These are phyloP conservation scores for Gracilaria domingensis DNA, from an alignment of 23 red algal genomes.

Conservation along the genomic window DNA sequence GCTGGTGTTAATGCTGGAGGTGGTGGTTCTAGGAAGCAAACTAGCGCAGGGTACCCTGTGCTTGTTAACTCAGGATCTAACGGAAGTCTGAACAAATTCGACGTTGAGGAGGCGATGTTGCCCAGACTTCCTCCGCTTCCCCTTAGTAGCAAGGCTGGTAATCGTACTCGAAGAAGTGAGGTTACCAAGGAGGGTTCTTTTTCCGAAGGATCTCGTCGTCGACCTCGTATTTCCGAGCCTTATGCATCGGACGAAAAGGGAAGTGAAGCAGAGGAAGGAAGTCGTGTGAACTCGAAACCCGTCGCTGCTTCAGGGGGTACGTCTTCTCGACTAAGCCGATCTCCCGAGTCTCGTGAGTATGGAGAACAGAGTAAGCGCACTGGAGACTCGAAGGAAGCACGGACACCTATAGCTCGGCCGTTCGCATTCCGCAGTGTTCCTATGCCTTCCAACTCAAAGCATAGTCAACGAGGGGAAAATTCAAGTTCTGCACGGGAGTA, in stretches of 20 bases:
- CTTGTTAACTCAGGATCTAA: constrained; percentile 22
- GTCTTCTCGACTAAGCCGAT: constrained; percentile 1
- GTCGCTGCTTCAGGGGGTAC: not conserved
- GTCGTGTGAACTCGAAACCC: not conserved
- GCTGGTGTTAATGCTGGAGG: not conserved
- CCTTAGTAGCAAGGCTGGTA: constrained; percentile 4
- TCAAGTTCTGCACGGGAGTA: constrained; percentile 13
- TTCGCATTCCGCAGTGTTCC: constrained; percentile 27
- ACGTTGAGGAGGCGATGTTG: constrained; percentile 31
- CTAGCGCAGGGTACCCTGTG: constrained; percentile 3
- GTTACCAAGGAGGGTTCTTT: constrained; percentile 11
- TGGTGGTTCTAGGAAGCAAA: not conserved
- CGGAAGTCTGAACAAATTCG: constrained; percentile 31
- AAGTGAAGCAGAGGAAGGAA: constrained; percentile 3
- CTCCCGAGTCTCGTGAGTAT: constrained; percentile 20
- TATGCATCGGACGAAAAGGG: constrained; percentile 31
- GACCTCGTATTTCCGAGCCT: not conserved
- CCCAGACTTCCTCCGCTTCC: constrained; percentile 25
- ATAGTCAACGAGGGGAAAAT: not conserved
- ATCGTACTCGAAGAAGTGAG: not conserved
- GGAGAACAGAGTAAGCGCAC: not conserved
- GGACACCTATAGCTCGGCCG: not conserved
- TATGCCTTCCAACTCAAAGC: constrained; percentile 13
- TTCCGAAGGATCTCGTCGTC: constrained; percentile 1
- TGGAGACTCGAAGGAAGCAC: not conserved